These are phyloP conservation scores for Lactuca sativa DNA, from an alignment of 129 eudicot species.

Conservation along the genomic window DNA sequence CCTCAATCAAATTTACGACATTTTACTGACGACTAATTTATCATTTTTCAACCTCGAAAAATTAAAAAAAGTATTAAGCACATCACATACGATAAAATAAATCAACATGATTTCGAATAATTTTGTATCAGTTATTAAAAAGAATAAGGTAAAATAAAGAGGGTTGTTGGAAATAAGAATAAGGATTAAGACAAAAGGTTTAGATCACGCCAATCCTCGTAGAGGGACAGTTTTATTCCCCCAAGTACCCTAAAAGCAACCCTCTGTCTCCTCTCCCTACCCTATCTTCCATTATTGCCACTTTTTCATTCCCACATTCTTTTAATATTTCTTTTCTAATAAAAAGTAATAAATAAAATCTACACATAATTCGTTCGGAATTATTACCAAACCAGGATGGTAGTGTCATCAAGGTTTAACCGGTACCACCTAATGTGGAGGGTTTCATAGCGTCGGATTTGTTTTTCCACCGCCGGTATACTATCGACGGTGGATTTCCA, in stretches of 20 bases:
- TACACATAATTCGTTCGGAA: background rate
- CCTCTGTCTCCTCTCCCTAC: slow-evolving; percentile 40
- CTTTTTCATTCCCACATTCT: slow-evolving; percentile 22
- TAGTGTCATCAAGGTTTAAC: too few relatives aligned
- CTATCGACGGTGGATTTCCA: too few relatives aligned
- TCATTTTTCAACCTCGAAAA: background rate
- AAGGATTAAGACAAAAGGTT: slow-evolving; percentile 45
- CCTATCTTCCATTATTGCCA: slow-evolving; percentile 35
- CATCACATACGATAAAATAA: background rate
- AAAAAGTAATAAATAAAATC: background rate
- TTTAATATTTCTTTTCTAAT: background rate
- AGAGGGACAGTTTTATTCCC: slow-evolving; percentile 42
- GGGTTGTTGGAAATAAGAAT: slow-evolving; percentile 35
- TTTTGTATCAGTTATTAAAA: background rate
- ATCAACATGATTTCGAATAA: background rate
- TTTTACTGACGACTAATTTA: background rate
- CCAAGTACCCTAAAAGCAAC: slow-evolving; percentile 41
- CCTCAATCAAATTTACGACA: background rate
- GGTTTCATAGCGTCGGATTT: too few relatives aligned
- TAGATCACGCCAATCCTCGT: slow-evolving; percentile 46
- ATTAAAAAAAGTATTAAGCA: background rate
- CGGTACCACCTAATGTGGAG: too few relatives aligned
- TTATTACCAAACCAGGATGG: background rate
- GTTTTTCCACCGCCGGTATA: too few relatives aligned
- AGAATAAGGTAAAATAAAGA: slow-evolving; percentile 1